A percentile compares a stretch with the other conserved stretches of the same genome.
Conservation (phyloP, 2,329 filamentous ascomycete species). For the Colletotrichum destructivum region DNA sequence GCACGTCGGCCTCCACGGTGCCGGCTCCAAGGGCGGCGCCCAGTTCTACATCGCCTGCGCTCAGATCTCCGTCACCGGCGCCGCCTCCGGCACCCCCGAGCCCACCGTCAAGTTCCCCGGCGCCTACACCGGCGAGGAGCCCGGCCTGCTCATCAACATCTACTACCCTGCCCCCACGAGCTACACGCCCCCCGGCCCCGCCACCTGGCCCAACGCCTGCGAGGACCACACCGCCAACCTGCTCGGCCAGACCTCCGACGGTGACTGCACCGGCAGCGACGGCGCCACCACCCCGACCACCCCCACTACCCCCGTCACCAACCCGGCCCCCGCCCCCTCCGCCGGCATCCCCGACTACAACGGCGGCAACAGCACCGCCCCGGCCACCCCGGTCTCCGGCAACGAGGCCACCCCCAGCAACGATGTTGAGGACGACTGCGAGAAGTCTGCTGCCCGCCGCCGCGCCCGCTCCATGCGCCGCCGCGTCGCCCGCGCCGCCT, state of each 20-base stretch:
- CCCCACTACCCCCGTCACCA: constrained; percentile 16
- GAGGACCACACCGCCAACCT: constrained; percentile 57
- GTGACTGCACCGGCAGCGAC: constrained; percentile 52
- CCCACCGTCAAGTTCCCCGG: constrained; percentile 52
- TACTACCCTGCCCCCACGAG: constrained; percentile 53
- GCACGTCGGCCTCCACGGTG: constrained; percentile 54
- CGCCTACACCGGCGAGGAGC: constrained; percentile 51
- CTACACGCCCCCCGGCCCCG: constrained; percentile 53
- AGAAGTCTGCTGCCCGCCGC: constrained; percentile 35
- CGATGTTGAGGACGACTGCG: constrained; percentile 20
- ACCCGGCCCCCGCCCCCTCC: constrained; percentile 33
- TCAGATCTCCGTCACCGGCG: constrained; percentile 52
- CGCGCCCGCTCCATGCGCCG: constrained; percentile 38
- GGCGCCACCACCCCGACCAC: constrained; percentile 36
- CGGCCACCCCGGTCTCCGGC: constrained; percentile 3
- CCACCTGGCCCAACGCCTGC: constrained; percentile 53
- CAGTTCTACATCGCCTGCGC: constrained; percentile 57
- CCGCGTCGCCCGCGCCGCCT: constrained; percentile 20
- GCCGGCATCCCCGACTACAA: constrained; percentile 39
- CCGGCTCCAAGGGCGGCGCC: constrained; percentile 51
- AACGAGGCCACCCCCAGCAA: not conserved
- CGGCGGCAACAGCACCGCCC: constrained; percentile 37
- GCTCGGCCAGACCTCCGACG: constrained; percentile 50
- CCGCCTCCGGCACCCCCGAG: constrained; percentile 50
- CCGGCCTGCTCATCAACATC: constrained; percentile 53